Evolutionary conservation across 768 basidiomycete genomes (phyloP).

Genomic region (Boletus rex-veris): DNA sequence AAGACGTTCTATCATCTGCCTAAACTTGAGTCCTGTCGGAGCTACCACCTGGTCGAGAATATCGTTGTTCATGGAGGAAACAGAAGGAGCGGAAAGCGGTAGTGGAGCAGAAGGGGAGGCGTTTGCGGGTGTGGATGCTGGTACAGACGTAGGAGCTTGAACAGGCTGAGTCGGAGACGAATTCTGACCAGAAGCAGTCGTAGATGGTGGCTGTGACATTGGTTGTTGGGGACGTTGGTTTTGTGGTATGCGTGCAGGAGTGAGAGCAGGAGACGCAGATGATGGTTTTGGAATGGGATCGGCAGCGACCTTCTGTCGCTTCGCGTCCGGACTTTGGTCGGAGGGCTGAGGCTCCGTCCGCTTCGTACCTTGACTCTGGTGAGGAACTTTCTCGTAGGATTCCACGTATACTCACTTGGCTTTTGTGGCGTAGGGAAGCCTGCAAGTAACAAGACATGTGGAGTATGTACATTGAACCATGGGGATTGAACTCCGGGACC

Average conservation of each 20-base stretch:
- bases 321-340: slow-evolving; percentile 44
- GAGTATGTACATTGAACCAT: slow-evolving; percentile 53
- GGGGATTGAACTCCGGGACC: slow-evolving; percentile 38
- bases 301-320: slow-evolving; percentile 32
- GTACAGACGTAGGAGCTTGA: slow-evolving; percentile 2
- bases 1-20: slow-evolving; percentile 25
- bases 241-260: slow-evolving; percentile 20
- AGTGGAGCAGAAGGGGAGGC: slow-evolving; percentile 8
- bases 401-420: slow-evolving; percentile 24
- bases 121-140: slow-evolving; percentile 5
- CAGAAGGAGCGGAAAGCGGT: slow-evolving; percentile 8
- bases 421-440: slow-evolving; percentile 42
- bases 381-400: slow-evolving; percentile 4
- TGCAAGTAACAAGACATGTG: slow-evolving; percentile 45
- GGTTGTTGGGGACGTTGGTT: slow-evolving; percentile 22
- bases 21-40: slow-evolving; percentile 11
- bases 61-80: not conserved
- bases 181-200: not conserved
- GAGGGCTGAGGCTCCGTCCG: slow-evolving; percentile 39
- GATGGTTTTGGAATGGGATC: slow-evolving; percentile 18
- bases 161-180: slow-evolving; percentile 8
- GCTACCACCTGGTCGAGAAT: slow-evolving; percentile 16
- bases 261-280: slow-evolving; percentile 19
- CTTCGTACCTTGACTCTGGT: slow-evolving; percentile 34
- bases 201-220: slow-evolving; percentile 13